Conservation (phyloP, 345 rosid species). For the Eucalyptus erythrocorys region DNA sequence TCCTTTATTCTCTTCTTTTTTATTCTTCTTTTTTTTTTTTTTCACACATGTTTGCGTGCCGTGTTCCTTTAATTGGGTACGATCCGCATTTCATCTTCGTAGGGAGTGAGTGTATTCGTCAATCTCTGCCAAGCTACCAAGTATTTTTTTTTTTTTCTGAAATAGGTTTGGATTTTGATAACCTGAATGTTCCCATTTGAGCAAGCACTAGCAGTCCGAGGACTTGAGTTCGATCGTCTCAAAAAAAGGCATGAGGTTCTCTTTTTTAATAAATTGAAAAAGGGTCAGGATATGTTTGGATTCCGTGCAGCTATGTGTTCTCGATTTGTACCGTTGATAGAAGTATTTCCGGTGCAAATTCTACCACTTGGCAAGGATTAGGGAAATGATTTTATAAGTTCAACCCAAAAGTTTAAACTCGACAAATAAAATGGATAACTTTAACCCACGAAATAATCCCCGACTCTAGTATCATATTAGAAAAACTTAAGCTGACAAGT, state of each 20-base stretch:
- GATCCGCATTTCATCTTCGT: neutral
- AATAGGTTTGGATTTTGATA: neutral
- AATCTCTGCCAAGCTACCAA: neutral
- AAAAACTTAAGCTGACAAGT: neutral
- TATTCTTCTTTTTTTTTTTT: neutral
- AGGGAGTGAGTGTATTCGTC: neutral
- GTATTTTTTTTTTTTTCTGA: neutral
- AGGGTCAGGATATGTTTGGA: neutral
- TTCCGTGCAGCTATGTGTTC: neutral
- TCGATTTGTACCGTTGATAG: neutral
- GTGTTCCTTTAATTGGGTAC: neutral
- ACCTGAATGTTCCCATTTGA: neutral
- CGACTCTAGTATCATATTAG: rapidly evolving
- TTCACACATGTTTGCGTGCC: neutral
- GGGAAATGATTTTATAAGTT: neutral
- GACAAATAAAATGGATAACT: neutral
- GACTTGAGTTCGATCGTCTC: neutral
- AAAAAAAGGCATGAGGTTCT: neutral
- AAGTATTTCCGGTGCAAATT: neutral
- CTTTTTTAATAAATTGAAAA: neutral
- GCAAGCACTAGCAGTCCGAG: neutral
- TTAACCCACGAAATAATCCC: too few species aligned
- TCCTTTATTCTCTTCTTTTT: too few species aligned
- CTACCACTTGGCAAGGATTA: neutral
- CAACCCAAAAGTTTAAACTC: neutral